Evolutionary conservation across 1,284 basidiomycete species (phyloP).

Genomic region (Earliella scabrosa): DNA sequence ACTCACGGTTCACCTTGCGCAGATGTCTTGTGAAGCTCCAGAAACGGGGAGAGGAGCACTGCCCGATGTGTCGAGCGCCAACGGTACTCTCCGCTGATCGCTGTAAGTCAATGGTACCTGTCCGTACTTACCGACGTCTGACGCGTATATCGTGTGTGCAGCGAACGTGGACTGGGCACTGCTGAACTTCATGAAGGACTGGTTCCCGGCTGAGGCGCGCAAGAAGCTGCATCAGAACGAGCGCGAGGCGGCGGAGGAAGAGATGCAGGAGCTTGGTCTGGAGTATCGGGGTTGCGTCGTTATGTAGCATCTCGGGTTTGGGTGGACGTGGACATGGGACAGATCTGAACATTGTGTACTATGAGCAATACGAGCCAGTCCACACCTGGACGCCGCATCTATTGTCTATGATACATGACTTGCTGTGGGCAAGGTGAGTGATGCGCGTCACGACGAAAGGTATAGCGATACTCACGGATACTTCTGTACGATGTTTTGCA

Average conservation of each 20-base stretch:
- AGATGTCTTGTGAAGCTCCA: constrained; percentile 96
- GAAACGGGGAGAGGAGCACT: constrained; percentile 77
- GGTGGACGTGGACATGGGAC: no score
- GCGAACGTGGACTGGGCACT: constrained; percentile 84
- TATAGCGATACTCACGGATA: neutral
- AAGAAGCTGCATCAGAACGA: constrained; percentile 82
- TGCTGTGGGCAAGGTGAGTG: no score
- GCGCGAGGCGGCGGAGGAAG: constrained; percentile 75
- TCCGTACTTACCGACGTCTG: neutral
- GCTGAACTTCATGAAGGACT: constrained; percentile 87
- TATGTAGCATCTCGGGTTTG: no score
- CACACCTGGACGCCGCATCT: no score
- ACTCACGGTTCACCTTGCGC: no score
- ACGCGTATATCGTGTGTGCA: constrained; percentile 35
- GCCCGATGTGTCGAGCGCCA: constrained; percentile 85
- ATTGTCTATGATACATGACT: no score
- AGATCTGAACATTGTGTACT: no score
- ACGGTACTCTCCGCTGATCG: constrained; percentile 79
- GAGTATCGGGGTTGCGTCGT: constrained; percentile 40
- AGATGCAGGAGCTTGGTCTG: constrained; percentile 67
- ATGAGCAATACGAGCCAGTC: no score
- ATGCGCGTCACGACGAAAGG: no score
- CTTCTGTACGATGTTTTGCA: neutral
- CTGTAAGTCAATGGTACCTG: constrained; percentile 50
- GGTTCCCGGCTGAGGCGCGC: constrained; percentile 89